A percentile compares a stretch with the other conserved stretches of the same genome.
Evolutionary conservation across 2,329 filamentous ascomycete species (phyloP).

Genomic region (Diplodia seriata): DNA sequence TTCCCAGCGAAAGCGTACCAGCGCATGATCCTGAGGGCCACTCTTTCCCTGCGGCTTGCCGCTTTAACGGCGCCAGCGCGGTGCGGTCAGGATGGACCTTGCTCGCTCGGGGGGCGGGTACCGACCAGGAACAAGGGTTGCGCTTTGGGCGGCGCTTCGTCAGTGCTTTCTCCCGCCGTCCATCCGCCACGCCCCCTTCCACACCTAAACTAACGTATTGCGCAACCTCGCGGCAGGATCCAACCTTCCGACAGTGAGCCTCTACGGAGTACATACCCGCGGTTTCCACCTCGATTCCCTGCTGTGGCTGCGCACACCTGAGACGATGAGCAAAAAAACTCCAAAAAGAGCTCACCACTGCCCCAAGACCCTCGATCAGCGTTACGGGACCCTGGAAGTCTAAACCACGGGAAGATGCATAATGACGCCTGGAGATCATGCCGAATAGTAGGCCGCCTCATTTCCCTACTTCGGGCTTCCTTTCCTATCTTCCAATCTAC

Average conservation of each 20-base stretch:
- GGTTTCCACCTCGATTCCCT: neutral
- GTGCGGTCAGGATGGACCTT: slow-evolving; percentile 22
- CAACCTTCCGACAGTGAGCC: neutral
- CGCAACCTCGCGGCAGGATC: neutral
- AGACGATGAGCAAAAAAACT: slow-evolving; percentile 2
- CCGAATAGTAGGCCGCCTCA: neutral
- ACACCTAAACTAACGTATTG: neutral
- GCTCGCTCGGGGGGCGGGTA: neutral
- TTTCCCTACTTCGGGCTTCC: neutral
- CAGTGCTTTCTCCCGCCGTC: slow-evolving; percentile 22
- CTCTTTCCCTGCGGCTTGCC: neutral
- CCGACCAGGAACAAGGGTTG: slow-evolving; percentile 1
- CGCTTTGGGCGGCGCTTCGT: slow-evolving; percentile 16
- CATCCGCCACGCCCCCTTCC: slow-evolving; percentile 7
- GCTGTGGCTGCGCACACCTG: neutral
- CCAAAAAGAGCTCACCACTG: neutral
- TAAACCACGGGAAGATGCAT: slow-evolving; percentile 7
- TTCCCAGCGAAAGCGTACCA: neutral
- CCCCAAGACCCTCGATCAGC: slow-evolving; percentile 14
- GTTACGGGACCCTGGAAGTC: neutral
- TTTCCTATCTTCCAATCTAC: neutral
- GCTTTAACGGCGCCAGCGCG: slow-evolving; percentile 16
- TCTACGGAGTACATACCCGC: neutral
- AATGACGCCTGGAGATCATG: neutral
- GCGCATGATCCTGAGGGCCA: neutral